These are phyloP conservation scores for Chondrostereum purpureum DNA, from an alignment of 1,284 basidiomycete genomes.

Conservation along the genomic window DNA sequence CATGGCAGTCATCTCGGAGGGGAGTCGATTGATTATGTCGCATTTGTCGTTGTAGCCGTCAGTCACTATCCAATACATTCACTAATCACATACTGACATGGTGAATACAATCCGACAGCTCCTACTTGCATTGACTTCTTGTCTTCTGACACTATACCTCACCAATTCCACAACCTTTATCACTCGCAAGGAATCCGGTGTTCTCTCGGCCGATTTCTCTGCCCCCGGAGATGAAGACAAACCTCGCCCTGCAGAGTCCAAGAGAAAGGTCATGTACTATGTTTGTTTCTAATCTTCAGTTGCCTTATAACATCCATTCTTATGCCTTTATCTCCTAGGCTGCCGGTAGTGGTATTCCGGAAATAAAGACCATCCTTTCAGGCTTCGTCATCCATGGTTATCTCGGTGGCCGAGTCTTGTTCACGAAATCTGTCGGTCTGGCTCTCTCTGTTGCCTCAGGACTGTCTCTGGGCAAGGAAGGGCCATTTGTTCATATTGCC, in stretches of 20 bases:
- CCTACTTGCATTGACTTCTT: conserved; percentile 64
- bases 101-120: too few relatives aligned
- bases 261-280: conserved; percentile 78
- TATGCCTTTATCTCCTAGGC: conserved; percentile 48
- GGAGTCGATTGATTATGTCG: conserved; percentile 59
- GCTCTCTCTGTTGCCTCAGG: conserved; percentile 90
- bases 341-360: conserved; percentile 93
- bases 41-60: conserved; percentile 78
- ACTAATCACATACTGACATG: conserved; percentile 6
- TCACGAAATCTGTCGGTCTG: conserved; percentile 88
- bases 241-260: conserved; percentile 24
- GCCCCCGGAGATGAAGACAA: conserved; percentile 18
- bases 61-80: conserved; percentile 21
- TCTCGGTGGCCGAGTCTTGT: conserved; percentile 83
- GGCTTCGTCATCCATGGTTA: conserved; percentile 99
- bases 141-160: conserved; percentile 78
- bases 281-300: conserved; percentile 34
- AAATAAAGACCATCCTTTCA: conserved; percentile 94
- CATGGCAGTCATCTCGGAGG: conserved; percentile 22
- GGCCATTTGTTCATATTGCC: conserved; percentile 95
- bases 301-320: conserved; percentile 3
- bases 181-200: conserved; percentile 82
- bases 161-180: conserved; percentile 84
- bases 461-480: conserved; percentile 89
- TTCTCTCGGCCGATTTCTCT: conserved; percentile 49